Evolutionary conservation across 2,329 filamentous ascomycete species (phyloP), one percentile per base, ranked within the genome.

Genomic region (Aspergillus tamarii): DNA sequence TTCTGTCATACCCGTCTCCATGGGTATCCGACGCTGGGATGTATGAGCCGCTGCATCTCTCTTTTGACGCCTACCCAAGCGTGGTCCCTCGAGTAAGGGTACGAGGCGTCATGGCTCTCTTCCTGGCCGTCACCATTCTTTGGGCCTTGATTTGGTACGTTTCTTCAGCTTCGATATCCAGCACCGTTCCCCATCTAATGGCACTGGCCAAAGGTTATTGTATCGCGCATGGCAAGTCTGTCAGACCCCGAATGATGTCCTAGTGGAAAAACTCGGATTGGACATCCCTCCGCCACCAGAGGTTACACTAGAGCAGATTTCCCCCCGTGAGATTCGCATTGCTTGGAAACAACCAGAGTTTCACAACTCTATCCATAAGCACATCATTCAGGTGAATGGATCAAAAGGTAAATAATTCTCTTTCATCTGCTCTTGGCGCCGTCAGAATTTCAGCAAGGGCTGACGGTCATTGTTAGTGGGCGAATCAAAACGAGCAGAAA

Each of bases 311-410:
- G 93, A 94, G 61, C 93, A 91, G 67, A 95, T 99, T 71, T 91
- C 91, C 70, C 86, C 92, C 32, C 92, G 96, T 76, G 92, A 93
- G 62, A 91, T 96, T 36, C 91, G 94, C 34, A 84, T 99, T 50
- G 93, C 94, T 77, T 99, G 95, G 95, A 92, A 93, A 66, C 87
- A 89, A 64, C 90, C 92, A 0, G 87, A 87, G 66, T 83, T 84
- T 67, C 83, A 86, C 50, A 84, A 85, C 66, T 86, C 91, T 3
- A 91, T 96, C 60, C 86, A 93, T 59, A 96, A 94, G 80, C 95
- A 96, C 75, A 86, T 94, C 53, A 92, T 99, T 59, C 92, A 96
- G 76, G 89, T 99, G 68, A 98, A 99, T 78, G 94, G 94, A 48
- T 89, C 94, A 50, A 92, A 93, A 81, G 92, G 92, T 95, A 79